Conservation (phyloP, 2,329 filamentous ascomycete species). For the Pseudogymnoascus sp. region DNA sequence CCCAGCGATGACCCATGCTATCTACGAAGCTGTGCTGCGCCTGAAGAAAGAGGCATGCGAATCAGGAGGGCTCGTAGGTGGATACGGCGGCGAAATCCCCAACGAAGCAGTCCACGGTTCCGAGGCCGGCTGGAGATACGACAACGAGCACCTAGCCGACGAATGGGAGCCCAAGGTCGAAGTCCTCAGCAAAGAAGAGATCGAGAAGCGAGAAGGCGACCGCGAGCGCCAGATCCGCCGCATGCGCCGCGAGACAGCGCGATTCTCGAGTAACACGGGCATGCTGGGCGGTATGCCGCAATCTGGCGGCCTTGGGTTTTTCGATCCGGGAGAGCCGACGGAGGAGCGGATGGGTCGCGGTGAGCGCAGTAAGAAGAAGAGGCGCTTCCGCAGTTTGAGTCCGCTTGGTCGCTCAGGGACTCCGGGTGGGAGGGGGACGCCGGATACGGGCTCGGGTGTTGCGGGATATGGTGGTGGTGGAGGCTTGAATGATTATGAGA, state of each 20-base stretch:
- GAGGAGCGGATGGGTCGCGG: slow-evolving; percentile 87
- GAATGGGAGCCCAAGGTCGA: slow-evolving; percentile 82
- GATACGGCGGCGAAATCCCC: slow-evolving; percentile 66
- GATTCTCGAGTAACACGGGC: slow-evolving; percentile 80
- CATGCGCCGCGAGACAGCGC: slow-evolving; percentile 80
- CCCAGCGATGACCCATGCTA: slow-evolving; percentile 87
- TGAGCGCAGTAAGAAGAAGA: slow-evolving; percentile 92
- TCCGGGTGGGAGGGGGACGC: slow-evolving; percentile 69
- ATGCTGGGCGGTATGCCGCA: slow-evolving; percentile 71
- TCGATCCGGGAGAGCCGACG: slow-evolving; percentile 45
- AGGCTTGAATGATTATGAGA: slow-evolving; percentile 69
- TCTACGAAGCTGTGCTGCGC: slow-evolving; percentile 88
- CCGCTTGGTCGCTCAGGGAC: slow-evolving; percentile 65
- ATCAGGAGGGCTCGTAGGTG: slow-evolving; percentile 76
- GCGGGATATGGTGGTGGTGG: slow-evolving; percentile 51
- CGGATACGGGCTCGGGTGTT: slow-evolving; percentile 72
- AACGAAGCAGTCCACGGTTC: slow-evolving; percentile 80
- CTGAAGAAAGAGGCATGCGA: slow-evolving; percentile 96
- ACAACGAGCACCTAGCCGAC: slow-evolving; percentile 79
- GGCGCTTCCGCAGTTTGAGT: slow-evolving; percentile 81
- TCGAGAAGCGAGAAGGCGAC: slow-evolving; percentile 93
- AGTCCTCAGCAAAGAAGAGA: slow-evolving; percentile 84
- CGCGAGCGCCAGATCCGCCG: slow-evolving; percentile 84
- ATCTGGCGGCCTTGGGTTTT: slow-evolving; percentile 43
- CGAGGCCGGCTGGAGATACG: slow-evolving; percentile 91